Evolutionary conservation across 1,139 yeast genomes (phyloP).

Genomic region (Debaryomycetaceae sp.): DNA sequence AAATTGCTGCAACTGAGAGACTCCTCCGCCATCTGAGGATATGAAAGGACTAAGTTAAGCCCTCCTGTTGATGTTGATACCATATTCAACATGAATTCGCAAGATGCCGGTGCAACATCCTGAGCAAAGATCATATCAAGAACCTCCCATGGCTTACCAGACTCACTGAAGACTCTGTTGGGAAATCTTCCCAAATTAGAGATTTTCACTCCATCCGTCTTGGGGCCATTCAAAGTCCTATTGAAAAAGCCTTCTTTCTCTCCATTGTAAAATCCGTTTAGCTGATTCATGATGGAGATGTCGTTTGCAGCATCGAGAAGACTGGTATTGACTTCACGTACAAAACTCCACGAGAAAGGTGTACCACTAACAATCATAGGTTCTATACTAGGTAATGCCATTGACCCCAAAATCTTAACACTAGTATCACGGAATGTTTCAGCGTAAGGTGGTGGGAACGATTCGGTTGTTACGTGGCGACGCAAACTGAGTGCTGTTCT

Average conservation of each 20-base stretch:
- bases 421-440: slow-evolving; percentile 14
- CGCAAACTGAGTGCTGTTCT: slow-evolving; percentile 36
- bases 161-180: slow-evolving; percentile 11
- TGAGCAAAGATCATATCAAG: slow-evolving; percentile 35
- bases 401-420: slow-evolving; percentile 31
- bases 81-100: slow-evolving; percentile 34
- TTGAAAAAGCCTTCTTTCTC: slow-evolving; percentile 22
- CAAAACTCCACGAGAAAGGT: slow-evolving; percentile 37
- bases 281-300: slow-evolving; percentile 21
- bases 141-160: slow-evolving; percentile 19
- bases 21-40: slow-evolving; percentile 16
- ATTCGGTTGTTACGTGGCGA: slow-evolving; percentile 18
- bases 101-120: slow-evolving; percentile 32
- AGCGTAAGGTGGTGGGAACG: neutral
- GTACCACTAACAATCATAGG: slow-evolving; percentile 16
- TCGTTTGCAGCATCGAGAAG: slow-evolving; percentile 19
- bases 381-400: slow-evolving; percentile 20
- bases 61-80: slow-evolving; percentile 35
- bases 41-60: slow-evolving; percentile 33
- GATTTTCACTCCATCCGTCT: slow-evolving; percentile 32
- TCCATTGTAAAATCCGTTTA: slow-evolving; percentile 17
- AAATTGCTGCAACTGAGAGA: neutral
- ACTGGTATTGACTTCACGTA: slow-evolving; percentile 17
- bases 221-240: slow-evolving; percentile 21
- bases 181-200: slow-evolving; percentile 39